phyloP scores from a whole-genome alignment of 116 monocot species.

The Cymodocea nodosa region DNA sequence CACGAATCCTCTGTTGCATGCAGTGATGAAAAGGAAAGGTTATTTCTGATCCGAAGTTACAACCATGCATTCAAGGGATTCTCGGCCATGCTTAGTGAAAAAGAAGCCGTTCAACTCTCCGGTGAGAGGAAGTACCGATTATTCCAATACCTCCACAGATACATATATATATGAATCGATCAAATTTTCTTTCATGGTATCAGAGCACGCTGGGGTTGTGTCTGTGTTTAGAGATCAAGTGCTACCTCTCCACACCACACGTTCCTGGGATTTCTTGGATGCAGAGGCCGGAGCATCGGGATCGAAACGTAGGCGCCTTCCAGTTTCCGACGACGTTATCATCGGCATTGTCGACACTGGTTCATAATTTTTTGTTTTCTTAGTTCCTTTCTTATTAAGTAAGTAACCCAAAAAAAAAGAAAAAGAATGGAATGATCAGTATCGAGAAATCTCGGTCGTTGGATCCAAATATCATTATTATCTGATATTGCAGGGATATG shows the following conservation, averaged over 20 bases:
- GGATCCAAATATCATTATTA: not conserved
- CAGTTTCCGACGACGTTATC: conserved; percentile 45
- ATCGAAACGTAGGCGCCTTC: conserved; percentile 15
- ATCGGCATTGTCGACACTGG: conserved; percentile 93
- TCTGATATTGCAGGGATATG: conserved; percentile 46
- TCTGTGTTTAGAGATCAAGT: conserved; percentile 62
- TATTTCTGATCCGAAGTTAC: conserved; percentile 56
- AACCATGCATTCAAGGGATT: conserved; percentile 76
- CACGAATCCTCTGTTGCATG: not conserved
- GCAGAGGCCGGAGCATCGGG: conserved; percentile 36
- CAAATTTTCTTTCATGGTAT: not conserved
- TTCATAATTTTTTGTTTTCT: conserved; percentile 6
- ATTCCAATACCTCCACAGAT: too few relatives aligned
- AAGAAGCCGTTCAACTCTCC: conserved; percentile 62
- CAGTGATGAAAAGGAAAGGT: conserved; percentile 67
- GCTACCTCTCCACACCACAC: conserved; percentile 88
- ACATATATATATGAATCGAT: too few relatives aligned
- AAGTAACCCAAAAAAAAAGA: not conserved
- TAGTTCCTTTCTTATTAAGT: too few relatives aligned
- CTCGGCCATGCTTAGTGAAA: conserved; percentile 76
- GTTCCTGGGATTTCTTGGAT: conserved; percentile 87
- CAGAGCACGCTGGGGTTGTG: conserved; percentile 63
- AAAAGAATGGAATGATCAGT: not conserved
- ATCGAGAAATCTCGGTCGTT: not conserved
- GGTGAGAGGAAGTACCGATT: conserved; percentile 11